These are phyloP conservation scores for Didymella exigua DNA, from an alignment of 2,329 filamentous ascomycete species.

Conservation along the genomic window DNA sequence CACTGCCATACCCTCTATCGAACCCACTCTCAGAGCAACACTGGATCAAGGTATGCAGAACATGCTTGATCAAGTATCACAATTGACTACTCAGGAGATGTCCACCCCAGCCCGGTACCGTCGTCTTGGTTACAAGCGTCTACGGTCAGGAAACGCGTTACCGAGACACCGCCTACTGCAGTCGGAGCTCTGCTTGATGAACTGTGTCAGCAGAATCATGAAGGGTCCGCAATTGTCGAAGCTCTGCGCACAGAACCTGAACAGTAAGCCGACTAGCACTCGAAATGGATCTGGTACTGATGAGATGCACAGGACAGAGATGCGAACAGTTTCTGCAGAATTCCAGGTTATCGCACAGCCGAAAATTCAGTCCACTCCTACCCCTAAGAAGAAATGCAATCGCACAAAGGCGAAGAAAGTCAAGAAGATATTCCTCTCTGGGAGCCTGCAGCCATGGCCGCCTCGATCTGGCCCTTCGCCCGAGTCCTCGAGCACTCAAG, in stretches of 20 bases:
- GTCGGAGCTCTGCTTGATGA: no score
- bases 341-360: not conserved
- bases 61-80: no score
- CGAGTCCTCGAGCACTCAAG: not conserved
- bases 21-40: not conserved
- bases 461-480: not conserved
- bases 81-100: not conserved
- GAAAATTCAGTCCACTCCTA: not conserved
- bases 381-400: not conserved
- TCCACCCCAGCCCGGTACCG: not conserved
- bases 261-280: not conserved
- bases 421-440: not conserved
- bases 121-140: not conserved
- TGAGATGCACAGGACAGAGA: not conserved
- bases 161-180: not conserved
- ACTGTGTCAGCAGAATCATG: not conserved
- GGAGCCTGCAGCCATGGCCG: not conserved
- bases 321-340: no score
- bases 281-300: not conserved
- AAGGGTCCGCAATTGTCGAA: not conserved
- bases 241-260: not conserved
- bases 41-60: not conserved
- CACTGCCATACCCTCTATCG: not conserved
- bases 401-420: not conserved
- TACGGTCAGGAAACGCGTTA: not conserved